phyloP scores from a whole-genome alignment of 2,329 filamentous ascomycete species.

The Claviceps sp. region DNA sequence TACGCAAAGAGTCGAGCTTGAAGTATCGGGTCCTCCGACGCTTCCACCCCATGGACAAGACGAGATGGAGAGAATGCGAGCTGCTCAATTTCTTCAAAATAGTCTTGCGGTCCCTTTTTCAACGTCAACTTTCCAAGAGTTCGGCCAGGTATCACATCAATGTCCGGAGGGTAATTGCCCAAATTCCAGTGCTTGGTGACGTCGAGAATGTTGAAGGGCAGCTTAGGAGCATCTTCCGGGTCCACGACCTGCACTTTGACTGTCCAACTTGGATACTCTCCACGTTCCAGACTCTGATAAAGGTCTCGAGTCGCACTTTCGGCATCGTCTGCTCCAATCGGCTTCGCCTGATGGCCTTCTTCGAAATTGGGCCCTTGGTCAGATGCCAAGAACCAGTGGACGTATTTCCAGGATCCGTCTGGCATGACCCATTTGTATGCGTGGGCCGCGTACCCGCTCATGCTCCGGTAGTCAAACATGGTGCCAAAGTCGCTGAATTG shows the following conservation, averaged over 20 bases:
- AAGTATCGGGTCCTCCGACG: conserved; percentile 48
- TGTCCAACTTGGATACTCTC: conserved; percentile 50
- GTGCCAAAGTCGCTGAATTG: conserved; percentile 55
- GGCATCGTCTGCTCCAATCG: conserved; percentile 42
- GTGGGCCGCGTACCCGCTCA: conserved; percentile 56
- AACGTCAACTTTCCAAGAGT: conserved; percentile 49
- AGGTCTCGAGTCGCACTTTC: conserved; percentile 52
- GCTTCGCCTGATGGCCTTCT: conserved; percentile 40
- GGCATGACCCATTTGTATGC: conserved; percentile 54
- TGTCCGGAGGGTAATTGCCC: conserved; percentile 20
- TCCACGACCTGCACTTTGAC: conserved; percentile 50
- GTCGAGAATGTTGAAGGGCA: conserved; percentile 53
- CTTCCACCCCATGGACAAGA: conserved; percentile 49
- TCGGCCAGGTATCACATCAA: conserved; percentile 36
- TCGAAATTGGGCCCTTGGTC: conserved; percentile 50
- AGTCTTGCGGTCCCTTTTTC: conserved; percentile 52
- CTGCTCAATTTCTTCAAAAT: conserved; percentile 58
- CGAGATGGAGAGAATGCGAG: conserved; percentile 52
- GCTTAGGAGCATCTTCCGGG: conserved; percentile 47
- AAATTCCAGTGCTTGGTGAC: conserved; percentile 59
- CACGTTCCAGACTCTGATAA: conserved; percentile 46
- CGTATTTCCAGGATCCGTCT: conserved; percentile 52
- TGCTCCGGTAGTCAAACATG: conserved; percentile 50
- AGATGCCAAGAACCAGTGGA: conserved; percentile 51
- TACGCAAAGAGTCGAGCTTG: conserved; percentile 49